These are phyloP conservation scores for Aspergillus aculeatus DNA, from an alignment of 2,329 filamentous ascomycete genomes.

Conservation along the genomic window DNA sequence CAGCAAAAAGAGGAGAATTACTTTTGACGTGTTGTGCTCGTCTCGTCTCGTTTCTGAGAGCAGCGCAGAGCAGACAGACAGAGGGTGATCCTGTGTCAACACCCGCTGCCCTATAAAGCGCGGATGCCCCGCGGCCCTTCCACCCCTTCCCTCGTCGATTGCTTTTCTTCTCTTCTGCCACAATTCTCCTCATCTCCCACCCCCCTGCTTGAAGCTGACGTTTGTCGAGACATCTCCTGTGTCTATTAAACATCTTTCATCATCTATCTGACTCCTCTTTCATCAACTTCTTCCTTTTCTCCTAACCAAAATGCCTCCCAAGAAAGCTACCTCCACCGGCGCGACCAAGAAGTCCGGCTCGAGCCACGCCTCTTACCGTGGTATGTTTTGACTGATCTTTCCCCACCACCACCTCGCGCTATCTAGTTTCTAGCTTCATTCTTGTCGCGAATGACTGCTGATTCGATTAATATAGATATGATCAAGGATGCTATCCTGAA, in stretches of 20 bases:
- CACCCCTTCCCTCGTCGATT: conserved; percentile 38
- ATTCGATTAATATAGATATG: conserved; percentile 60
- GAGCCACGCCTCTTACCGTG: conserved; percentile 65
- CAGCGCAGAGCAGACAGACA: conserved; percentile 4
- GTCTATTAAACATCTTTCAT: conserved; percentile 12
- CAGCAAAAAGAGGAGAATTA: conserved; percentile 14
- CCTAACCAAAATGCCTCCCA: conserved; percentile 60
- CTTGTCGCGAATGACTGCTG: conserved; percentile 56
- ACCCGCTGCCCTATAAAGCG: conserved; percentile 43
- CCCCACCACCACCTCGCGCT: conserved; percentile 48
- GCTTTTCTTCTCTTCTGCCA: conserved; percentile 31
- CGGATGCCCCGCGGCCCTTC: conserved; percentile 42
- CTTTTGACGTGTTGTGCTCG: conserved; percentile 24
- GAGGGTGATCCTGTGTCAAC: conserved; percentile 43
- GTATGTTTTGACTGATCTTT: conserved; percentile 53
- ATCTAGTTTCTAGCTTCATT: conserved; percentile 35
- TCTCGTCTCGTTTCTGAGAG: conserved; percentile 8
- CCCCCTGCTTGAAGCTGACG: conserved; percentile 10
- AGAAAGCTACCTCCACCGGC: conserved; percentile 55
- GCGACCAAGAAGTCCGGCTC: conserved; percentile 60
- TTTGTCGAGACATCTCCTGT: conserved; percentile 13
- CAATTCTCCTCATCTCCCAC: conserved; percentile 17
- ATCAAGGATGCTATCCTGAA: conserved; percentile 70
- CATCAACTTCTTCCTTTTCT: conserved; percentile 14
- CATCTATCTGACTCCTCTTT: conserved; percentile 3